Percentiles rank a stretch among this genome's conserved stretches.
Conservation (phyloP, 805 yeast species). For the Ogataea dorogensis region DNA sequence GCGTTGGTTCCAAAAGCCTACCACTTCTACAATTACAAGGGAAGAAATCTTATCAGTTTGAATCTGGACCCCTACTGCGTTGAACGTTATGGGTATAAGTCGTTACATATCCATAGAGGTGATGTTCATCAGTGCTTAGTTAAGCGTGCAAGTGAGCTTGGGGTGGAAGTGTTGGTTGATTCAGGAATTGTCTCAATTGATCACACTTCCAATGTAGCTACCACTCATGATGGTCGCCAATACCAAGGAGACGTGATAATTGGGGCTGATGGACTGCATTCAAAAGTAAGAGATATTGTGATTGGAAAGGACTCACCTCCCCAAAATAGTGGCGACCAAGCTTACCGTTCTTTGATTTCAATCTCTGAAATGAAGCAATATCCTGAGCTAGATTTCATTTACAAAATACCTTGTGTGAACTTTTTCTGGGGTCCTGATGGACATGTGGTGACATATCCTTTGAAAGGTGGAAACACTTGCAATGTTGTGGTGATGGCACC, state of each 20-base stretch:
- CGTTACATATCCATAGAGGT: slow-evolving; percentile 20
- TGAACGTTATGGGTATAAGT: slow-evolving; percentile 14
- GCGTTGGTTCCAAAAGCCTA: slow-evolving; percentile 16
- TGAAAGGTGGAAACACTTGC: slow-evolving; percentile 20
- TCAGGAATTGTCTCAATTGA: slow-evolving; percentile 12
- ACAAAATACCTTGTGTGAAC: slow-evolving; percentile 16
- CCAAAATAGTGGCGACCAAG: slow-evolving; percentile 17
- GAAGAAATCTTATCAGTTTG: slow-evolving; percentile 11
- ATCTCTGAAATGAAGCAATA: slow-evolving; percentile 16
- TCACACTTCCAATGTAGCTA: slow-evolving; percentile 9
- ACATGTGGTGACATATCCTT: slow-evolving; percentile 20
- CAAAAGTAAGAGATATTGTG: slow-evolving; percentile 11
- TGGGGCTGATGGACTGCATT: slow-evolving; percentile 20
- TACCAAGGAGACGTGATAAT: slow-evolving; percentile 17
- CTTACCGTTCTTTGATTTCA: slow-evolving; percentile 16
- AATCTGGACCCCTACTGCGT: slow-evolving; percentile 15
- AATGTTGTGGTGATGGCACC: slow-evolving; percentile 21
- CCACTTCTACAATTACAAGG: slow-evolving; percentile 16
- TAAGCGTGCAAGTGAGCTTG: slow-evolving; percentile 11
- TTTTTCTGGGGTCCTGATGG: slow-evolving; percentile 20
- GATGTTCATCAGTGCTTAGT: slow-evolving; percentile 16
- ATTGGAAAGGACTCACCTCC: slow-evolving; percentile 10
- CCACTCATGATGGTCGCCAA: slow-evolving; percentile 11
- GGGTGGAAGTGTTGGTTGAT: slow-evolving; percentile 8
- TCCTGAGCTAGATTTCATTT: slow-evolving; percentile 17